These are phyloP conservation scores for Fusarium algeriense DNA, from an alignment of 2,329 filamentous ascomycete species.

Conservation along the genomic window DNA sequence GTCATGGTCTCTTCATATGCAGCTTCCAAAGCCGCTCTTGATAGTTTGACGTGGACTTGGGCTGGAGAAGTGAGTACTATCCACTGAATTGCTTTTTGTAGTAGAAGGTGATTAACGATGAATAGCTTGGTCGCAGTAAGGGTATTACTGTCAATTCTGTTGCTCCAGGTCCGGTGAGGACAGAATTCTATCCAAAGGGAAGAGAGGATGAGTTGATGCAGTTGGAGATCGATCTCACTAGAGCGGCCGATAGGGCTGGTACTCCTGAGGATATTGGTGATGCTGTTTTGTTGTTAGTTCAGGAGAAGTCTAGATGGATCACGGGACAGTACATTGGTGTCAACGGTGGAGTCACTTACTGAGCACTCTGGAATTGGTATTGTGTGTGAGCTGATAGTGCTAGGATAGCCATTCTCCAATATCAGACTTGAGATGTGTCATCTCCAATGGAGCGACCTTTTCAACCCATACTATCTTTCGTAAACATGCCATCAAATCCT, in stretches of 20 bases:
- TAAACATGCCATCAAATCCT: conserved; percentile 15
- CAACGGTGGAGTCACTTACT: conserved; percentile 14
- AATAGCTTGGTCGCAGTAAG: conserved; percentile 50
- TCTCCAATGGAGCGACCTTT: conserved; percentile 13
- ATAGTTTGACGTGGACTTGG: conserved; percentile 51
- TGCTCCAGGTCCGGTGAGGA: conserved; percentile 55
- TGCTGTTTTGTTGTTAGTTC: conserved; percentile 37
- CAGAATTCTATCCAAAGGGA: conserved; percentile 48
- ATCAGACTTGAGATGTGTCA: conserved; percentile 19
- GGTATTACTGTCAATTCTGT: conserved; percentile 60
- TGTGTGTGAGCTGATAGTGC: background rate
- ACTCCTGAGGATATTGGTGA: conserved; percentile 57
- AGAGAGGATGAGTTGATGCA: conserved; percentile 36
- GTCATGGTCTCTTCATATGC: conserved; percentile 32
- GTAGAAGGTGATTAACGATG: background rate
- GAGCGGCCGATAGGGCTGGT: conserved; percentile 52
- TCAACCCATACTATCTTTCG: conserved; percentile 25
- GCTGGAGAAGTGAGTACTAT: conserved; percentile 48
- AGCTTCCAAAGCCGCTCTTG: conserved; percentile 51
- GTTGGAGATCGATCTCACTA: conserved; percentile 42
- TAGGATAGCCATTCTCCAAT: background rate
- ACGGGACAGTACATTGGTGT: conserved; percentile 28
- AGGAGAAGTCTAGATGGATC: conserved; percentile 33
- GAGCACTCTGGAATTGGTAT: fast-evolving
- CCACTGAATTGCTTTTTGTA: fast-evolving